phyloP scores from a whole-genome alignment of 2,329 filamentous ascomycete genomes.

The Nannizziopsis arthrosporioides region DNA sequence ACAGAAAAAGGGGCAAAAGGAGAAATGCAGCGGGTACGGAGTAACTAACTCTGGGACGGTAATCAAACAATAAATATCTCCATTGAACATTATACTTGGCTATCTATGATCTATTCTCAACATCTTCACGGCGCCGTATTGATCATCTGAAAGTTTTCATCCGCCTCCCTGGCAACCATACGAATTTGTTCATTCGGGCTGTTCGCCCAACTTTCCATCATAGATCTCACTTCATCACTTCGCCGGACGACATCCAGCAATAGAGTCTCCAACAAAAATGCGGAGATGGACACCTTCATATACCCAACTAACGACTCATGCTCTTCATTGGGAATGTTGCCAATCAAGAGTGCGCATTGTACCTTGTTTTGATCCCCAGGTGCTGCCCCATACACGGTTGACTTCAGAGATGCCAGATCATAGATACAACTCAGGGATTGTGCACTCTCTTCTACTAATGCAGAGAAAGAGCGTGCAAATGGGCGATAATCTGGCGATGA shows the following conservation, averaged over 20 bases:
- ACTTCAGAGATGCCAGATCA: background rate
- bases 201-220: slow-evolving; percentile 2
- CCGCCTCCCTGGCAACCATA: background rate
- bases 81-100: too few relatives aligned
- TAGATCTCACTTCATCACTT: background rate
- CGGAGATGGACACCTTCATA: background rate
- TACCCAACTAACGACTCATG: background rate
- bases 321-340: background rate
- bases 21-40: too few relatives aligned
- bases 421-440: background rate
- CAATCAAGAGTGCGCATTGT: background rate
- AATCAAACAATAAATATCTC: too few relatives aligned
- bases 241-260: background rate
- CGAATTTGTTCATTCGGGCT: slow-evolving; percentile 9
- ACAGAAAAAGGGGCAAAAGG: too few relatives aligned
- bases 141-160: background rate
- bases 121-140: background rate
- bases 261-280: background rate
- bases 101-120: too few relatives aligned
- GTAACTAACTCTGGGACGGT: too few relatives aligned
- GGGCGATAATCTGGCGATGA: background rate
- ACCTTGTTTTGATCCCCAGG: background rate
- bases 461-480: background rate
- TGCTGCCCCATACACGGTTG: background rate
- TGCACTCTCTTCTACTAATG: background rate